Percentiles rank a stretch among this genome's conserved stretches.
Conservation (phyloP, 768 basidiomycete species). For the Mycena olivaceomarginata region DNA sequence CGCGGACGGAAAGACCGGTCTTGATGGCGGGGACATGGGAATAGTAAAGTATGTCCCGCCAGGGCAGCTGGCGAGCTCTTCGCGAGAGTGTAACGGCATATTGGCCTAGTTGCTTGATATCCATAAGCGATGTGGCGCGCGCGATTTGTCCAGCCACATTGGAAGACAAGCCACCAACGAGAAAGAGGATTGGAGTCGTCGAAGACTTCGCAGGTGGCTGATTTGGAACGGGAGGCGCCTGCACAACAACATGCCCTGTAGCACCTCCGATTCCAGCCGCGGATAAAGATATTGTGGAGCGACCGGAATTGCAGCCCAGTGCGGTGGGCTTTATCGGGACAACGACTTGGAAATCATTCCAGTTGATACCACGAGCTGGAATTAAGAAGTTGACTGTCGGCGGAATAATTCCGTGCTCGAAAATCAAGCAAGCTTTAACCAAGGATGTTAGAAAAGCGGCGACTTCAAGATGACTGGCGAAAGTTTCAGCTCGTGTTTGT, state of each 20-base stretch:
- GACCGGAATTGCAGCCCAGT: slow-evolving; percentile 17
- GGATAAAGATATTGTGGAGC: slow-evolving; percentile 17
- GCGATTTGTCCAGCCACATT: background rate
- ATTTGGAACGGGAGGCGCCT: background rate
- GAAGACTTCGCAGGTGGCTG: no score
- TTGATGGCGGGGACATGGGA: background rate
- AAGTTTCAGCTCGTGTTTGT: background rate
- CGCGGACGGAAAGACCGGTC: slow-evolving; percentile 7
- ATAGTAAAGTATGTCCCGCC: slow-evolving; percentile 37
- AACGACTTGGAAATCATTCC: background rate
- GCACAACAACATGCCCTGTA: slow-evolving; percentile 25
- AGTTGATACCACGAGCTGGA: slow-evolving; percentile 40
- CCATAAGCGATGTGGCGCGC: background rate
- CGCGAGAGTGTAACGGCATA: slow-evolving; percentile 24
- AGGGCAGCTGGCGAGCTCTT: slow-evolving; percentile 44
- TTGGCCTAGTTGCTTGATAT: background rate
- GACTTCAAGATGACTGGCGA: slow-evolving; percentile 19
- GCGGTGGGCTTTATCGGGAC: slow-evolving; percentile 8
- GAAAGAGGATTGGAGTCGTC: background rate
- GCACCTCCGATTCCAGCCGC: slow-evolving; percentile 1
- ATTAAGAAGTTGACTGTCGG: slow-evolving; percentile 52
- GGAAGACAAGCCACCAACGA: slow-evolving; percentile 5
- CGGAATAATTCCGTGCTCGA: slow-evolving; percentile 51
- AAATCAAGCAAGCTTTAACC: slow-evolving; percentile 54
- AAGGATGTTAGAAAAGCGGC: slow-evolving; percentile 26